These are phyloP conservation scores for Piromyces finnis DNA, from an alignment of 192 early-diverging fungal genomes.

Conservation along the genomic window DNA sequence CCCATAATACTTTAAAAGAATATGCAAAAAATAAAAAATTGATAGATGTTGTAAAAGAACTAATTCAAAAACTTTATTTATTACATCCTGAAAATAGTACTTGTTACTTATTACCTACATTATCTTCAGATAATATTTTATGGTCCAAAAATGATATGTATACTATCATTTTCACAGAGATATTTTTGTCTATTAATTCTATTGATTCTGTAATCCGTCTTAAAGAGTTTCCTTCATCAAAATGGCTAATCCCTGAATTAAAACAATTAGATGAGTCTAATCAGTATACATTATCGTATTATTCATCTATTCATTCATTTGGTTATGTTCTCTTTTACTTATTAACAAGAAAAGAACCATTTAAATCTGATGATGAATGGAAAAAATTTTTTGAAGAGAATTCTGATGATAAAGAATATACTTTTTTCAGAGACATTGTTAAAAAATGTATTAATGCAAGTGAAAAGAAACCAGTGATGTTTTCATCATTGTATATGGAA, in stretches of 20 bases:
- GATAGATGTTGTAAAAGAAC: background rate
- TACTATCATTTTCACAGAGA: background rate
- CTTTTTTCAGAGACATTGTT: background rate
- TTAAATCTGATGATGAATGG: background rate
- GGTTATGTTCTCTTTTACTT: background rate
- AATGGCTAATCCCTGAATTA: background rate
- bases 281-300: background rate
- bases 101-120: background rate
- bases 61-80: background rate
- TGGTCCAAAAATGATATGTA: background rate
- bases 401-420: background rate
- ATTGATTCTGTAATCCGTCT: background rate
- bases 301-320: background rate
- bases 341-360: background rate
- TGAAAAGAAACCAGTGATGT: background rate
- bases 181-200: background rate
- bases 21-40: background rate
- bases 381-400: background rate
- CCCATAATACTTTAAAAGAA: background rate
- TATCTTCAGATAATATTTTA: background rate
- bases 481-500: background rate
- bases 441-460: background rate
- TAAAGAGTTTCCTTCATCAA: background rate
- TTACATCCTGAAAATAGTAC: background rate
- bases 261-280: background rate